Evolutionary conservation across 2,329 filamentous ascomycete genomes (phyloP).

Genomic region (Emmonsiellopsis sp.): DNA sequence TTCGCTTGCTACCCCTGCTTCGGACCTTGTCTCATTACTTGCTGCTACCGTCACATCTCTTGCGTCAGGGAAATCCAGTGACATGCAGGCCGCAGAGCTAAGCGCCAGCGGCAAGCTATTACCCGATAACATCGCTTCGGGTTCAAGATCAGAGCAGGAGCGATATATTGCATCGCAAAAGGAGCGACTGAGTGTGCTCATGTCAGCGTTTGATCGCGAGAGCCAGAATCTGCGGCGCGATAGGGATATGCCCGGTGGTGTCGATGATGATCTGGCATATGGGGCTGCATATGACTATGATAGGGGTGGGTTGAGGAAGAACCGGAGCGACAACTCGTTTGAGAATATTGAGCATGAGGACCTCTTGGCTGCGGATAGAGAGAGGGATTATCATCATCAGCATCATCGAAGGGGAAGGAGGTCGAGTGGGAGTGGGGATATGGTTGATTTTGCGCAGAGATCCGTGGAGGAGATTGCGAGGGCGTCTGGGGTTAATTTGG

Average conservation of each 20-base stretch:
- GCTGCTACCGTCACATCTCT: slow-evolving; percentile 62
- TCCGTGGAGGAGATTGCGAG: slow-evolving; percentile 6
- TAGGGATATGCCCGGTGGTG: slow-evolving; percentile 14
- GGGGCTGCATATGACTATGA: slow-evolving; percentile 22
- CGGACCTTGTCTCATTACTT: slow-evolving; percentile 69
- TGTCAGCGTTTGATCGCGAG: slow-evolving; percentile 71
- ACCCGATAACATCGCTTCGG: slow-evolving; percentile 56
- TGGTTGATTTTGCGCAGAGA: slow-evolving; percentile 2
- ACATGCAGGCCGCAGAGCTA: slow-evolving; percentile 40
- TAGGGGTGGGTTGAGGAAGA: slow-evolving; percentile 53
- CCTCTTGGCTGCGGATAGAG: not conserved
- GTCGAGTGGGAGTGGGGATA: not conserved
- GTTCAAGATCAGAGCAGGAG: slow-evolving; percentile 54
- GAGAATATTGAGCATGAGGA: slow-evolving; percentile 67
- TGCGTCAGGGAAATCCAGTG: slow-evolving; percentile 32
- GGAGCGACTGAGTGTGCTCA: slow-evolving; percentile 62
- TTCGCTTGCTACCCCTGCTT: slow-evolving; percentile 34
- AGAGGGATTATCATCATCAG: not conserved
- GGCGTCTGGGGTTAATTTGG: slow-evolving; percentile 1
- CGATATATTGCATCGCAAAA: slow-evolving; percentile 70
- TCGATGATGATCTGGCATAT: slow-evolving; percentile 31
- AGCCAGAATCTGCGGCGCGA: slow-evolving; percentile 48
- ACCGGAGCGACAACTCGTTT: slow-evolving; percentile 78
- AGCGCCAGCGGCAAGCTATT: slow-evolving; percentile 56
- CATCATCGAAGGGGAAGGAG: not conserved